Evolutionary conservation across 202 grass and related monocot genomes (phyloP), one percentile per base, ranked within the genome.

Genomic region (Zoysia matrella): DNA sequence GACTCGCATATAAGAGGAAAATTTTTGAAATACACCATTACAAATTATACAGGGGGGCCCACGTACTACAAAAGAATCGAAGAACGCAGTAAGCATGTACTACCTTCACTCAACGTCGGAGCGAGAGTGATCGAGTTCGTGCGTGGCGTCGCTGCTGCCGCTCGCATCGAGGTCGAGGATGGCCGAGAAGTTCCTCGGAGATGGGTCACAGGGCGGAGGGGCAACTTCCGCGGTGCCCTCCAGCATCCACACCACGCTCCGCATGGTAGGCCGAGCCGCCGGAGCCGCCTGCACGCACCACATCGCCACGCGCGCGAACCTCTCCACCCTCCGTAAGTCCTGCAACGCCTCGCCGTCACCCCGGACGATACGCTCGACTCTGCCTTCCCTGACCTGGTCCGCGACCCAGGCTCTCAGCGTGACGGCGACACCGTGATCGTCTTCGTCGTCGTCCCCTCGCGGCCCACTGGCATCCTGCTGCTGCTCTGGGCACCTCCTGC

Each of bases 271-370:
- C 65, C 85, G 74, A 2, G 15, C 22, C 0, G 76, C 2, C 0
- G 85, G 81, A 3, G 22, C 63, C 2, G 54, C 45, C 16, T 91
- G 76, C 48, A 84, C 45, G 78, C 89, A 91, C 62, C 62, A 81
- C 13, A 88, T 47, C 0, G 85, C 89, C 0, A 88, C 22, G 22
- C 22, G 22, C 22, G 22, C 22, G 22, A 22, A 22, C 22, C 22
- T 22, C 22, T 22, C 22, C 6, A 90, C 75, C 5, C 42, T 72
- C 10, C 51, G 48, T 47, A 90, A 6, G 11, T 87, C 80, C 0
- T 7, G 52, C 11, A 62, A 11, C 1, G 11, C 52, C 1, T 72
- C 63, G 1, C 65, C 57, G 0, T 71, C 88, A 39, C 56, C 6
- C 2, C 80, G 22, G 22, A 22, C 22, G 22, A 22, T 22, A 22